Percentiles rank a stretch among this genome's conserved stretches.
Evolutionary conservation across 1,284 basidiomycete genomes (phyloP).

Genomic region (Sanghuangporus sanghuang): DNA sequence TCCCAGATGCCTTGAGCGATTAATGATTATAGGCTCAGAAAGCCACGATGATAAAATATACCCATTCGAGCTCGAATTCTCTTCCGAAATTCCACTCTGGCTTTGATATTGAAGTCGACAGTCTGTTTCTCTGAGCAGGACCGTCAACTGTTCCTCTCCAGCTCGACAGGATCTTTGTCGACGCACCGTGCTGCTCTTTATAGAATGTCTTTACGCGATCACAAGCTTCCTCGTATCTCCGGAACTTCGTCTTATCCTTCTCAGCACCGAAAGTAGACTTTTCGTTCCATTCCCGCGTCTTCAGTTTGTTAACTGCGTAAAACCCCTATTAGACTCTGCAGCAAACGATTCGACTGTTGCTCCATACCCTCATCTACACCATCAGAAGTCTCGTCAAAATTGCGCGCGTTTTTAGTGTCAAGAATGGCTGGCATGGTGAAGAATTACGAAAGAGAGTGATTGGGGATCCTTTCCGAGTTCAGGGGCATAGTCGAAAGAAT

Average conservation of each 20-base stretch:
- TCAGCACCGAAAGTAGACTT: constrained; percentile 60
- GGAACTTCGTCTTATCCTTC: constrained; percentile 77
- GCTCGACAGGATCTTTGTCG: no score
- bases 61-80: constrained; percentile 60
- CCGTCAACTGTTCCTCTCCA: constrained; percentile 3
- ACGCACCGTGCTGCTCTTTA: constrained; percentile 77
- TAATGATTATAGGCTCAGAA: background rate
- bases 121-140: constrained; percentile 72
- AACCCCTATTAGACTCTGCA: no score
- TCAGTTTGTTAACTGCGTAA: constrained; percentile 13
- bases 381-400: constrained; percentile 65
- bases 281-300: constrained; percentile 43
- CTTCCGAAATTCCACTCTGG: constrained; percentile 66
- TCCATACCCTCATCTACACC: constrained; percentile 64
- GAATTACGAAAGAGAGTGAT: background rate
- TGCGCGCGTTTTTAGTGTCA: constrained; percentile 23
- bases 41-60: constrained; percentile 22
- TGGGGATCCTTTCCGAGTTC: background rate
- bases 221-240: constrained; percentile 71
- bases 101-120: constrained; percentile 74
- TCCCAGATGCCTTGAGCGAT: constrained; percentile 61
- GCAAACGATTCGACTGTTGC: no score
- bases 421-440: background rate
- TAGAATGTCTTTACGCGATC: constrained; percentile 86
- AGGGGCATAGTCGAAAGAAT: background rate